These are phyloP conservation scores for Trichosporon sp. DNA, from an alignment of 1,284 basidiomycete species.

Conservation along the genomic window DNA sequence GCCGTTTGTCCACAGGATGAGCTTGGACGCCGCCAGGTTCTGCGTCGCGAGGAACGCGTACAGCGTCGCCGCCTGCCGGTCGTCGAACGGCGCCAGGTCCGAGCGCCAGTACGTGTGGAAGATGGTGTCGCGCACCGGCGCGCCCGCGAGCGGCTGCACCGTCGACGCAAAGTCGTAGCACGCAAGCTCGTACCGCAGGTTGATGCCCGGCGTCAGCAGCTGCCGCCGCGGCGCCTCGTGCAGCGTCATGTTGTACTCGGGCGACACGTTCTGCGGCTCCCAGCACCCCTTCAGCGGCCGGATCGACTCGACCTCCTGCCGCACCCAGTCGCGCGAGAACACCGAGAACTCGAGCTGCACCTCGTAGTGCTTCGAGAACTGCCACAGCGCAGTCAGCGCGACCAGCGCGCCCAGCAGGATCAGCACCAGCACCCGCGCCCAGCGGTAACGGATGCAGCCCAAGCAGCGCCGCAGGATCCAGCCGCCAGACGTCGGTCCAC, in stretches of 20 bases:
- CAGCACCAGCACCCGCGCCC: background rate
- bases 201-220: conserved; percentile 70
- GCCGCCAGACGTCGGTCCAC: background rate
- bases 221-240: conserved; percentile 57
- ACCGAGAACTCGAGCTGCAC: conserved; percentile 74
- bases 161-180: conserved; percentile 85
- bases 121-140: conserved; percentile 51
- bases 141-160: conserved; percentile 53
- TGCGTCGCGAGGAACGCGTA: conserved; percentile 88
- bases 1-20: conserved; percentile 85
- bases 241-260: conserved; percentile 65
- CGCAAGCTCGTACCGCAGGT: conserved; percentile 69
- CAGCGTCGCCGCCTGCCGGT: conserved; percentile 79
- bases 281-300: conserved; percentile 65
- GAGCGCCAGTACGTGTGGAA: conserved; percentile 88
- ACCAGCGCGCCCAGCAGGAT: background rate
- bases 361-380: conserved; percentile 62
- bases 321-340: conserved; percentile 69
- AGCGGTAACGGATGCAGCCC: background rate
- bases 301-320: conserved; percentile 57
- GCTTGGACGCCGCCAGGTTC: conserved; percentile 58
- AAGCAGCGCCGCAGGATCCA: background rate
- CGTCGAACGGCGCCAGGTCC: conserved; percentile 70
- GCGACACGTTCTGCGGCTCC: conserved; percentile 53
- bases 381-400: conserved; percentile 41